A percentile compares a stretch with the other conserved stretches of the same genome.
phyloP scores from a whole-genome alignment of 164 flowering plant species.

The Liriodendron chinense region DNA sequence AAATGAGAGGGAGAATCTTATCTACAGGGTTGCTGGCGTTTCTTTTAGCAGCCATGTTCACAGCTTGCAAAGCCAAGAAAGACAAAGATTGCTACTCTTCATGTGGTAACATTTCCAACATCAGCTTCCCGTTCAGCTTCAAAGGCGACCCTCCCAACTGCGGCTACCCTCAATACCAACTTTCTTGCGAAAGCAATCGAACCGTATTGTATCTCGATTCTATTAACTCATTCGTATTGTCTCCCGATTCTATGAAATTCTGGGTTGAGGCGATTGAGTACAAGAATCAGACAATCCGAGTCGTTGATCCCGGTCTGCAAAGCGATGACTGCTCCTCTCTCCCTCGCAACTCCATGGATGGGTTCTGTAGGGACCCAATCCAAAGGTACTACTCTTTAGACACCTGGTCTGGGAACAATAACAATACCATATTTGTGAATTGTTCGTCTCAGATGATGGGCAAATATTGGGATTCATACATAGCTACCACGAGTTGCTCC shows the following conservation, averaged over 20 bases:
- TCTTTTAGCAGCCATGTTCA: too few relatives aligned
- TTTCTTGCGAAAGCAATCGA: slow-evolving; percentile 2
- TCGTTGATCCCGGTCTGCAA: not conserved
- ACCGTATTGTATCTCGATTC: not conserved
- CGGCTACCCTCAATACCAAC: not conserved
- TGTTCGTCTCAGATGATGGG: not conserved
- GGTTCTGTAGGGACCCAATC: too few relatives aligned
- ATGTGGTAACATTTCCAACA: not conserved
- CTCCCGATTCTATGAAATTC: not conserved
- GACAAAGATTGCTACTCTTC: not conserved
- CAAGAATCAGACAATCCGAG: not conserved
- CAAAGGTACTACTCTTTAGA: not conserved
- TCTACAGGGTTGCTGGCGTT: too few relatives aligned
- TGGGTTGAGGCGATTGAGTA: not conserved
- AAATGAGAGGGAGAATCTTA: too few relatives aligned
- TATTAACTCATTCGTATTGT: too few relatives aligned
- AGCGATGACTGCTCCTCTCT: not conserved
- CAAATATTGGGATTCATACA: not conserved
- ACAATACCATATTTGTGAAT: not conserved
- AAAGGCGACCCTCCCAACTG: not conserved
- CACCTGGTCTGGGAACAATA: not conserved
- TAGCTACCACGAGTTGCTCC: not conserved
- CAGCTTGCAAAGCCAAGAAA: not conserved
- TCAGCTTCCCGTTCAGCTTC: not conserved
- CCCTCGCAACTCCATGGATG: not conserved